Conservation (phyloP, 2,329 filamentous ascomycete genomes). For the Harringtonia aguacate region DNA sequence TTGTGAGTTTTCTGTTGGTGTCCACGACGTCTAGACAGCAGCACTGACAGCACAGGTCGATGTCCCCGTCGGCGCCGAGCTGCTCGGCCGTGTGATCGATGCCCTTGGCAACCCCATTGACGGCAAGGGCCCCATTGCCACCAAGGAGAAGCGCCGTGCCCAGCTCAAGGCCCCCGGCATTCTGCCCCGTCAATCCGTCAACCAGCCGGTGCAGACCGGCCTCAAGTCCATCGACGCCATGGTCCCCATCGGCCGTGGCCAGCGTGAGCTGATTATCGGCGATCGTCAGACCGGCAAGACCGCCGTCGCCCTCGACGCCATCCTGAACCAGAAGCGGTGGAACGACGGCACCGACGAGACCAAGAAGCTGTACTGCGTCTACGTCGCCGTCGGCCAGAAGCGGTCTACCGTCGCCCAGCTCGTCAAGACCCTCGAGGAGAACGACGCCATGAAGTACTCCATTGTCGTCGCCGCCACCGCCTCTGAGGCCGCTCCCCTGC, state of each 20-base stretch:
- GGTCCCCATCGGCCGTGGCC: slow-evolving; percentile 98
- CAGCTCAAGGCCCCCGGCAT: slow-evolving; percentile 99
- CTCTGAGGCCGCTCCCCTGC: slow-evolving; percentile 89
- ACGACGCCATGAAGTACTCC: slow-evolving; percentile 98
- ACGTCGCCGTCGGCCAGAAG: slow-evolving; percentile 99
- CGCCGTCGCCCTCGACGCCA: slow-evolving; percentile 93
- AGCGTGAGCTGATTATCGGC: slow-evolving; percentile 99
- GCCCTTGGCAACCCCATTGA: slow-evolving; percentile 99
- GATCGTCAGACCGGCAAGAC: slow-evolving; percentile 99
- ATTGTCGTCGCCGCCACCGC: slow-evolving; percentile 92
- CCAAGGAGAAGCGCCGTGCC: slow-evolving; percentile 85
- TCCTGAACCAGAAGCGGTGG: slow-evolving; percentile 99
- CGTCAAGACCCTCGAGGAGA: slow-evolving; percentile 99
- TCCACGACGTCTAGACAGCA: too few relatives aligned
- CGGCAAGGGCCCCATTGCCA: slow-evolving; percentile 94
- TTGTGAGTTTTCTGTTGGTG: slow-evolving; percentile 83
- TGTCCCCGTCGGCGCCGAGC: slow-evolving; percentile 81
- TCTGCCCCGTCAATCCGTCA: slow-evolving; percentile 92
- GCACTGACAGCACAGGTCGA: slow-evolving; percentile 61
- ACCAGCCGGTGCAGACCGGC: slow-evolving; percentile 98
- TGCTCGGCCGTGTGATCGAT: slow-evolving; percentile 97
- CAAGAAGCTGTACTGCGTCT: slow-evolving; percentile 99
- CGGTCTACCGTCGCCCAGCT: slow-evolving; percentile 98
- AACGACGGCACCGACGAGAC: slow-evolving; percentile 77
- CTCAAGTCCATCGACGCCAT: slow-evolving; percentile 99